Evolutionary conservation across 2,329 filamentous ascomycete genomes (phyloP).

Genomic region (Rutstroemia sp.): DNA sequence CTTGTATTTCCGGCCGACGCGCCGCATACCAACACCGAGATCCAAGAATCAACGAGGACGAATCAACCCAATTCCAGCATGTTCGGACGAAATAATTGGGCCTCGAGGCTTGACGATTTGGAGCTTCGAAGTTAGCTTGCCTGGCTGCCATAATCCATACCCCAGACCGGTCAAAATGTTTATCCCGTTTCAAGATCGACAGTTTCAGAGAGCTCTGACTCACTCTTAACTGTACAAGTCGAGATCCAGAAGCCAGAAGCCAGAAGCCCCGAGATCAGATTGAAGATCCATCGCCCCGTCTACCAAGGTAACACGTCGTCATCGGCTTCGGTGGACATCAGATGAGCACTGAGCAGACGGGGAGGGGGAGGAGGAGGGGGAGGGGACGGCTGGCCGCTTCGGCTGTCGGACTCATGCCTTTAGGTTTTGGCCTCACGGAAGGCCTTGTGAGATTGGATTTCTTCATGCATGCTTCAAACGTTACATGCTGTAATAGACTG

Average conservation of each 20-base stretch:
- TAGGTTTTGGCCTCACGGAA: neutral
- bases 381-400: neutral
- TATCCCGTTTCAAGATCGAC: slow-evolving; percentile 22
- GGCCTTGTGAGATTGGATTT: neutral
- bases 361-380: neutral
- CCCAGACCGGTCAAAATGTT: slow-evolving; percentile 19
- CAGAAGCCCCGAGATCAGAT: neutral
- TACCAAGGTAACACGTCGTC: neutral
- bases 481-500: too few relatives aligned
- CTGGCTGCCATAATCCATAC: neutral
- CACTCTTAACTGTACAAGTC: slow-evolving; percentile 16
- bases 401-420: neutral
- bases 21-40: slow-evolving; percentile 18
- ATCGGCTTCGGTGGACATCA: neutral
- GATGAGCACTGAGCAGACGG: neutral
- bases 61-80: neutral
- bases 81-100: neutral
- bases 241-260: too few relatives aligned
- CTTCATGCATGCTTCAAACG: neutral
- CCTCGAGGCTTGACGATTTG: neutral
- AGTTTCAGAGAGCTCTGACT: slow-evolving; percentile 26
- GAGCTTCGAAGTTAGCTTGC: neutral
- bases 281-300: neutral
- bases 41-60: slow-evolving; percentile 8
- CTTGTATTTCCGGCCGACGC: slow-evolving; percentile 16